A percentile compares a stretch with the other conserved stretches of the same genome.
Conservation (phyloP, 75 land plant species). For the Selaginella moellendorffii region DNA sequence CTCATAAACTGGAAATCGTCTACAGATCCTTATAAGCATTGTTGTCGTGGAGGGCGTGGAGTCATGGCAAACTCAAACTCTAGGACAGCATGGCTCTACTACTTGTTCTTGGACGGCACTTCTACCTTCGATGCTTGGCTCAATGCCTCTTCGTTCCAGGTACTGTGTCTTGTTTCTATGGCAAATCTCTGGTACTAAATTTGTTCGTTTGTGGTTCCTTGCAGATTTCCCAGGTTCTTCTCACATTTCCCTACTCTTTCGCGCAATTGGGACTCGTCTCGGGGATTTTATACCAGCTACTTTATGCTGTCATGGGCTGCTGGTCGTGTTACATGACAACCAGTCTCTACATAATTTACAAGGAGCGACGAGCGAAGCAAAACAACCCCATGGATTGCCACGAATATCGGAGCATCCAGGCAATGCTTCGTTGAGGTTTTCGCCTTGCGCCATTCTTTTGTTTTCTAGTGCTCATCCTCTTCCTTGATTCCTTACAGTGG, state of each 20-base stretch:
- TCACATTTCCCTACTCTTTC: too few relatives aligned
- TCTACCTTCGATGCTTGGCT: neutral
- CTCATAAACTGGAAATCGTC: too few relatives aligned
- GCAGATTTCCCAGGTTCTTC: neutral
- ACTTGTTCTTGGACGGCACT: neutral
- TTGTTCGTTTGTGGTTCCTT: neutral
- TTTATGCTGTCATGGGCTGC: neutral
- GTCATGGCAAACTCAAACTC: too few relatives aligned
- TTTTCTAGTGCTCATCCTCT: too few relatives aligned
- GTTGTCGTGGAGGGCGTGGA: too few relatives aligned
- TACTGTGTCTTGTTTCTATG: neutral
- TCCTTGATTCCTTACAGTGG: too few relatives aligned
- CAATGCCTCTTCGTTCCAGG: neutral
- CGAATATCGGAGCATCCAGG: neutral
- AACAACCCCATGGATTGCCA: neutral
- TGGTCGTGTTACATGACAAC: neutral
- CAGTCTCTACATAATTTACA: neutral
- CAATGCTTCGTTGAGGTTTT: neutral
- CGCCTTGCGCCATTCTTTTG: neutral
- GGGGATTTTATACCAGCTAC: neutral
- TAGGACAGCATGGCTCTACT: neutral
- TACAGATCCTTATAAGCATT: too few relatives aligned
- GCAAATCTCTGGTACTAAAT: neutral
- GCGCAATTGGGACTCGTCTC: neutral
- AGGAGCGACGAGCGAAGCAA: neutral